Evolutionary conservation across 2,329 filamentous ascomycete species (phyloP).

Genomic region (Trichoderma sp.): DNA sequence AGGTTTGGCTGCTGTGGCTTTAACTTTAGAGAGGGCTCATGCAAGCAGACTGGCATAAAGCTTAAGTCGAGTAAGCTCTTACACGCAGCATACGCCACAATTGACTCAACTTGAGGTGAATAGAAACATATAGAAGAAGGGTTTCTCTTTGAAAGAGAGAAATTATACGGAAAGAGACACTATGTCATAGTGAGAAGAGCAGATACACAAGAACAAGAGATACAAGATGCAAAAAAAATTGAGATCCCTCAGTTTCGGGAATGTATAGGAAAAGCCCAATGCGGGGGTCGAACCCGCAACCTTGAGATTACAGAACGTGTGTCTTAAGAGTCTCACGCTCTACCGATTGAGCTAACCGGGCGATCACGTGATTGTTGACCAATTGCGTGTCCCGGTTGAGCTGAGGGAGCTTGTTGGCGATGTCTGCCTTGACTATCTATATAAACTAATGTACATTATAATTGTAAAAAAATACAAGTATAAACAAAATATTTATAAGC

Average conservation of each 20-base stretch:
- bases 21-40: background rate
- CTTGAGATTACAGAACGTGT: slow-evolving; percentile 48
- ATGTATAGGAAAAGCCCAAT: slow-evolving; percentile 44
- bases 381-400: background rate
- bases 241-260: background rate
- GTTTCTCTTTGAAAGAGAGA: too few relatives aligned
- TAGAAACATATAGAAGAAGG: too few relatives aligned
- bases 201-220: background rate
- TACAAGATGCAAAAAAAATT: background rate
- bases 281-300: slow-evolving; percentile 57
- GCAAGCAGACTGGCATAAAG: background rate
- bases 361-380: background rate
- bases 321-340: slow-evolving; percentile 69
- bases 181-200: background rate
- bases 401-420: background rate
- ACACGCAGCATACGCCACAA: background rate
- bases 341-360: slow-evolving; percentile 47
- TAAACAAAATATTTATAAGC: too few relatives aligned
- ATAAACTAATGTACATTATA: too few relatives aligned
- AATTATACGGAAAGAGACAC: background rate
- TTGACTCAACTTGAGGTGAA: background rate
- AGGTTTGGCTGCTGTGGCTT: background rate
- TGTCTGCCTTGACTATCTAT: background rate
- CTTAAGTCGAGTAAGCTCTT: background rate
- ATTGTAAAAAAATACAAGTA: too few relatives aligned